These are phyloP conservation scores for Strigomonas culicis DNA, from an alignment of 208 protist genomes.

Conservation along the genomic window DNA sequence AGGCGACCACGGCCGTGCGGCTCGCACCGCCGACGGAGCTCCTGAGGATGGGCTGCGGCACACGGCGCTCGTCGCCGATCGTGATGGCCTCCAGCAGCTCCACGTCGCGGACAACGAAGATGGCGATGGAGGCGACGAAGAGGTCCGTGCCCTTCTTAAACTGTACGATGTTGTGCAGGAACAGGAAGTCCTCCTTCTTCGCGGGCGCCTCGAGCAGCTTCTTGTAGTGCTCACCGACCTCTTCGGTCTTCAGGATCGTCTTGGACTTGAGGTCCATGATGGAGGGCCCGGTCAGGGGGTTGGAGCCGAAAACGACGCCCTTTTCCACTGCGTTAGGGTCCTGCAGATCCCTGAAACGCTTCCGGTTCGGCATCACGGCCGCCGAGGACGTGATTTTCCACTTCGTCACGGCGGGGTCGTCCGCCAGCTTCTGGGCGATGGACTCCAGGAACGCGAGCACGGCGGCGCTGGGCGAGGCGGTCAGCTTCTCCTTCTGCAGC, in stretches of 20 bases:
- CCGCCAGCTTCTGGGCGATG: slow-evolving; percentile 16
- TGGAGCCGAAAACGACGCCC: slow-evolving; percentile 40
- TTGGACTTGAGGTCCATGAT: slow-evolving; percentile 34
- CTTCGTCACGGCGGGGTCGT: slow-evolving; percentile 18
- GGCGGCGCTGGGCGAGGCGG: slow-evolving; percentile 15
- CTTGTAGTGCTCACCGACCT: slow-evolving; percentile 24
- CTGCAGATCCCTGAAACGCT: slow-evolving; percentile 38
- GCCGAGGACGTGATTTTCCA: slow-evolving; percentile 30
- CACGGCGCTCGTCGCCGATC: slow-evolving; percentile 34
- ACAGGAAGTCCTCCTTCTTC: slow-evolving; percentile 26
- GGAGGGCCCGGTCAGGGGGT: slow-evolving; percentile 56
- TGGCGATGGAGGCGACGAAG: slow-evolving; percentile 34
- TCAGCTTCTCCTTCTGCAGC: slow-evolving; percentile 9
- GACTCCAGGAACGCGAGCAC: slow-evolving; percentile 23
- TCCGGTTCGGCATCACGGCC: slow-evolving; percentile 25
- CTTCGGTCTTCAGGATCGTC: slow-evolving; percentile 18
- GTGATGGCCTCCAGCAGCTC: slow-evolving; percentile 36
- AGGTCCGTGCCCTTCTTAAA: slow-evolving; percentile 22
- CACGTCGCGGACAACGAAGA: slow-evolving; percentile 25
- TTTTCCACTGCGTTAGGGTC: slow-evolving; percentile 17
- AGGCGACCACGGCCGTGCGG: slow-evolving; percentile 27
- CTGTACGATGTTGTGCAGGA: slow-evolving; percentile 38
- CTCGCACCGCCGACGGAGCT: slow-evolving; percentile 42
- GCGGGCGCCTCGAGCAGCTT: slow-evolving; percentile 18
- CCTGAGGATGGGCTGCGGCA: slow-evolving; percentile 39